phyloP scores from a whole-genome alignment of 176 grass and related monocot species.

The Cenchrus fungigraminus region DNA sequence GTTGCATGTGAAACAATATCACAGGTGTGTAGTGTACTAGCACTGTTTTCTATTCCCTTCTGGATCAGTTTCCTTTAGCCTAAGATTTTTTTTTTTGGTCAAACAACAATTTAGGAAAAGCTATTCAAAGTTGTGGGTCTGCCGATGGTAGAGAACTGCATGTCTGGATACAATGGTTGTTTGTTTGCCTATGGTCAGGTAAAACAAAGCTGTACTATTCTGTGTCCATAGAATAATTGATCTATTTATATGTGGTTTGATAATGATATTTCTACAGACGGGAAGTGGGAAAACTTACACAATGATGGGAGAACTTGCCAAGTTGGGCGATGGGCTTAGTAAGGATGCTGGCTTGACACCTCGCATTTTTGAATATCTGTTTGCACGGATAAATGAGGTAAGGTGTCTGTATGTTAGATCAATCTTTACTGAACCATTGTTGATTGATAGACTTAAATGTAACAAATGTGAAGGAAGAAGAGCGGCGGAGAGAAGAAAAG shows the following conservation, averaged over 20 bases:
- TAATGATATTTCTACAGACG: conserved; percentile 51
- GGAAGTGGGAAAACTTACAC: conserved; percentile 96
- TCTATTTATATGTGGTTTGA: conserved; percentile 4
- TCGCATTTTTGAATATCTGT: conserved; percentile 85
- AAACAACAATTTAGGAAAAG: conserved; percentile 58
- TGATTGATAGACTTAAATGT: conserved; percentile 9
- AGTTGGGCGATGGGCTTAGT: conserved; percentile 54
- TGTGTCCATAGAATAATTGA: neutral
- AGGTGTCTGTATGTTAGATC: conserved; percentile 12
- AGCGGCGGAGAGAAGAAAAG: conserved; percentile 59
- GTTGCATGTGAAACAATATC: conserved; percentile 84
- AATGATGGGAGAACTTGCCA: conserved; percentile 84
- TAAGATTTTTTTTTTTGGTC: conserved; percentile 27
- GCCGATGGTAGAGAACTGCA: conserved; percentile 96
- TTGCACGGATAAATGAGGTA: conserved; percentile 85
- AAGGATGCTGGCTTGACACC: conserved; percentile 83
- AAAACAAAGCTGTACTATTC: conserved; percentile 16
- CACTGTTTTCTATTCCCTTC: conserved; percentile 25
- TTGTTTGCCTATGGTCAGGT: conserved; percentile 98
- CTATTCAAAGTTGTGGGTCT: conserved; percentile 80
- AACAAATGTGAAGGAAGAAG: conserved; percentile 74
- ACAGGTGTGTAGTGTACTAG: conserved; percentile 58
- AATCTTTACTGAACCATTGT: conserved; percentile 14
- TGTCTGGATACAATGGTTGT: conserved; percentile 97
- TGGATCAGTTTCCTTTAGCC: neutral